Evolutionary conservation across 305 asterid species (phyloP).

Genomic region (Solanum hybrid): DNA sequence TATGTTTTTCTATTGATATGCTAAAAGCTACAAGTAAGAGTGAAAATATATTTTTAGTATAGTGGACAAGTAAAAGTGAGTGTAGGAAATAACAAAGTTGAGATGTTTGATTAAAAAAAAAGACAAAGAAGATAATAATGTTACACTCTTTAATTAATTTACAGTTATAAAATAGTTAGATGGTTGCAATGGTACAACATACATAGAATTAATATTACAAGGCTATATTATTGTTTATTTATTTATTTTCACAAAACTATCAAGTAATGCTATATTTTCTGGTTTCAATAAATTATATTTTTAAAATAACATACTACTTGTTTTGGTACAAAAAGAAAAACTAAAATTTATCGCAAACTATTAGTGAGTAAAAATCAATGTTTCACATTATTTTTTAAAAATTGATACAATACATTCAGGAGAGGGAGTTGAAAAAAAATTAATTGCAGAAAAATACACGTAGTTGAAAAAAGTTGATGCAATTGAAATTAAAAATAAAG

Average conservation of each 20-base stretch:
- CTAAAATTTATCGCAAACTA: neutral
- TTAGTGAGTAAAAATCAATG: neutral
- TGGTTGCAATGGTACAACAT: neutral
- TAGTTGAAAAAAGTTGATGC: neutral
- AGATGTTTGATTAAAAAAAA: neutral
- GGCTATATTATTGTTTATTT: neutral
- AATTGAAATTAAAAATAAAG: neutral
- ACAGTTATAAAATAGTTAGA: neutral
- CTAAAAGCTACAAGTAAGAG: neutral
- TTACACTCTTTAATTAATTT: neutral
- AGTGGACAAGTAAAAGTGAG: neutral
- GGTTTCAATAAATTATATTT: neutral
- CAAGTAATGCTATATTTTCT: neutral
- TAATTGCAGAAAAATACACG: neutral
- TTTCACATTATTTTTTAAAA: neutral
- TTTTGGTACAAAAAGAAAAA: neutral
- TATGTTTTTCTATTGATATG: neutral
- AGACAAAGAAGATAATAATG: neutral
- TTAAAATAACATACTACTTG: neutral
- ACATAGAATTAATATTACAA: neutral
- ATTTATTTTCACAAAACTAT: neutral
- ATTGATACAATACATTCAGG: neutral
- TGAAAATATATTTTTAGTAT: neutral
- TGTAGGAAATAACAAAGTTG: neutral
- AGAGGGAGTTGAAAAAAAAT: neutral